Evolutionary conservation across 176 grass and related monocot species (phyloP).

Genomic region (Bonia amplexicaulis): DNA sequence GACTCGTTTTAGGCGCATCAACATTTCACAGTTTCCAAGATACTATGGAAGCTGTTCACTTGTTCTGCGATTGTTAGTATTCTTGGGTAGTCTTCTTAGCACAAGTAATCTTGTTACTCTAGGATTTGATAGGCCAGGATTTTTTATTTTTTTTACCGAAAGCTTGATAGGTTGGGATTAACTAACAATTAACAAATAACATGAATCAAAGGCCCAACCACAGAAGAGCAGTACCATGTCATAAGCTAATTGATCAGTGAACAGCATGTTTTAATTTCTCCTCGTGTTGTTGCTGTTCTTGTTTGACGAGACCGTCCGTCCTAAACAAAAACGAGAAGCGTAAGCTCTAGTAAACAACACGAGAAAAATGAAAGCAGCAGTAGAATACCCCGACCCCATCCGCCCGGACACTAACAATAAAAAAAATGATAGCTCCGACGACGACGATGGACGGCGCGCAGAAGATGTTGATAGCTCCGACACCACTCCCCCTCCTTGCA

Average conservation of each 20-base stretch:
- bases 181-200: neutral
- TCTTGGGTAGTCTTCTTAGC: neutral
- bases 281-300: neutral
- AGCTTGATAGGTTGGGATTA: neutral
- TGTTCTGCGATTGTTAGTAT: neutral
- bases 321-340: neutral
- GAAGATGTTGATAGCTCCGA: no score
- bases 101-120: neutral
- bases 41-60: neutral
- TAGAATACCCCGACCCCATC: neutral
- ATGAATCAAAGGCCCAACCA: neutral
- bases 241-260: neutral
- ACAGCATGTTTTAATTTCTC: neutral
- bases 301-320: neutral
- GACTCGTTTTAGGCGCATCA: neutral
- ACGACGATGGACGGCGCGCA: no score
- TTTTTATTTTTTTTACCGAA: no score
- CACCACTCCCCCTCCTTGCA: no score
- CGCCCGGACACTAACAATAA: neutral
- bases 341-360: neutral
- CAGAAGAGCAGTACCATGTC: neutral
- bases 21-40: neutral
- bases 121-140: neutral
- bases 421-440: no score
- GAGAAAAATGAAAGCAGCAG: neutral